Evolutionary conservation across 2,329 filamentous ascomycete genomes (phyloP), one percentile per base, ranked within the genome.

Genomic region (Niveomyces coronatus): DNA sequence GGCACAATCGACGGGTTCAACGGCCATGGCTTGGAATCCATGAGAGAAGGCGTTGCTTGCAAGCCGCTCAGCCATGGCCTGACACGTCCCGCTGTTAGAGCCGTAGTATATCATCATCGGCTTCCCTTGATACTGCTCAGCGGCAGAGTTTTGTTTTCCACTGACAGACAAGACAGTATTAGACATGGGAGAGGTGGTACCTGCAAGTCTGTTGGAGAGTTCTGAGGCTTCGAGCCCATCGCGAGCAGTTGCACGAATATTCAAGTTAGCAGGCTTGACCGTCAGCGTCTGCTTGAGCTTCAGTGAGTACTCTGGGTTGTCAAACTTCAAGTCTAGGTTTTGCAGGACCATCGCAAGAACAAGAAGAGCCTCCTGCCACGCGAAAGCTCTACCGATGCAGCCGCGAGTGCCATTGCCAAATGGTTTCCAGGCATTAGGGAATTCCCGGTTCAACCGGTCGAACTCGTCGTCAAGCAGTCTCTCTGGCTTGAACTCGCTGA

Each of bases 1-100:
- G 0, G 76, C 79, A 0, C 68, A 63, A 49, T 87, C 78, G 27
- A 87, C 56, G 2, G 68, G 64, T 16, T 70, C 65, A 2, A 79
- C 58, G 4, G 61, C 63, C 3, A 58, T 53, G 5, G 73, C 71
- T 4, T 54, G 56, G 54, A 77, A 85, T 0, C 82, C 81, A 46
- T 75, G 74, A 4, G 55, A 54, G 3, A 62, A 49, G 1, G 79
- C 79, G 48, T 76, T 70, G 8, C 67, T 63, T 0, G 76, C 76
- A 10, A 86, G 54, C 17, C 71, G 64, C 44, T 79, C 70, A 1
- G 82, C 76, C 33, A 86, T 66, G 2, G 76, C 67, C 55, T 85
- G 78, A 53, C 82, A 87, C 2, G 82, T 87, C 1, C 82, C 82
- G 2, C 75, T 76, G 51, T 85, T 85, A 14, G 78, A 82, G 3